phyloP scores from a whole-genome alignment of 352 stramenopile genomes.

The Phytopythium oedochilum region DNA sequence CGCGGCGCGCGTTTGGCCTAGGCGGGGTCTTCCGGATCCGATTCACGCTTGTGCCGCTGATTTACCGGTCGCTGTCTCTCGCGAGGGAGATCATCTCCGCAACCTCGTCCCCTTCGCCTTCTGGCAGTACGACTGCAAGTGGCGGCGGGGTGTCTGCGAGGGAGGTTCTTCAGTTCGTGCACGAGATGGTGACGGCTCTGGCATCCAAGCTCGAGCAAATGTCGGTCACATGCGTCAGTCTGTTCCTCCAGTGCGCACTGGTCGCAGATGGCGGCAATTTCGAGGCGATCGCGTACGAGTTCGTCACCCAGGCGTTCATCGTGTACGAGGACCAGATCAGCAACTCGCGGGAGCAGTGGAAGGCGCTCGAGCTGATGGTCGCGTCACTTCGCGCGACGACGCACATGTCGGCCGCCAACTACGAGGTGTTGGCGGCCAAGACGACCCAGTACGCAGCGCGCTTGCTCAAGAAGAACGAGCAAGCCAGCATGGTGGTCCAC shows the following conservation, averaged over 20 bases:
- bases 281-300: slow-evolving; percentile 95
- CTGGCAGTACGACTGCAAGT: not conserved
- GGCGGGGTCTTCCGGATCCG: slow-evolving; percentile 87
- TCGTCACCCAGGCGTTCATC: slow-evolving; percentile 94
- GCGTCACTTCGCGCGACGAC: slow-evolving; percentile 76
- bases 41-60: slow-evolving; percentile 91
- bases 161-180: slow-evolving; percentile 97
- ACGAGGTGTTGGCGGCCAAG: slow-evolving; percentile 96
- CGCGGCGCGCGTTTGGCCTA: slow-evolving; percentile 71
- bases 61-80: slow-evolving; percentile 89
- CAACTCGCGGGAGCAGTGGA: slow-evolving; percentile 88
- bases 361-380: slow-evolving; percentile 89
- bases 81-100: slow-evolving; percentile 34
- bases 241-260: slow-evolving; percentile 94
- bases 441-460: slow-evolving; percentile 95
- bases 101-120: not conserved
- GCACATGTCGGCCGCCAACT: slow-evolving; percentile 86
- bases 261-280: slow-evolving; percentile 82
- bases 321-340: slow-evolving; percentile 97
- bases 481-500: slow-evolving; percentile 93
- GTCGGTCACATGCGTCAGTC: slow-evolving; percentile 79
- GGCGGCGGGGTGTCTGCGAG: slow-evolving; percentile 52
- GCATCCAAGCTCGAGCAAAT: slow-evolving; percentile 74
- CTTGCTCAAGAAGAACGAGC: slow-evolving; percentile 95
- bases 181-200: slow-evolving; percentile 95